Base-by-base conservation (phyloP, 2,329 filamentous ascomycete genomes). In the Beauveria scarabaeidicola region DNA sequence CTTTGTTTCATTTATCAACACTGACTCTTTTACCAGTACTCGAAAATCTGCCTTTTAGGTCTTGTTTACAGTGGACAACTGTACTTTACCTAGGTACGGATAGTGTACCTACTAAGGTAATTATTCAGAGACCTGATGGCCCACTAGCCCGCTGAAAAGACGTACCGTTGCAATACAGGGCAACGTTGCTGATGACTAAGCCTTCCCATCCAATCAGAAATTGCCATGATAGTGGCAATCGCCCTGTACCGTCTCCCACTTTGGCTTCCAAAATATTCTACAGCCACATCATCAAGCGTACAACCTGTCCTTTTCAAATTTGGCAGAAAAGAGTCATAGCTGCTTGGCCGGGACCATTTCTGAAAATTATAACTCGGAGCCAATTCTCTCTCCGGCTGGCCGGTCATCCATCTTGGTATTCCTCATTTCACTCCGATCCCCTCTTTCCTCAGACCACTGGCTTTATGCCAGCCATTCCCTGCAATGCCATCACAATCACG, bases 291-390 rank as follows among this genome's bases (percentile, higher is more conserved):
- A 50, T 21, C 52, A 29, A 59, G 19, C 15, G 17, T 53, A 59
- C 58, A 59, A 43, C 43, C 43, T 60, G 58, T 60, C 58, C 58
- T 60, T 41, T 60, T n/a, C n/a, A n/a, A n/a, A n/a, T n/a, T n/a
- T 51, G 29, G n/a, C 27, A 13, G 21, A 40, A 48, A 50, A 43
- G 58, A 55, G 51, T 60, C 58, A 60, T 36, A 60, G 17, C 7
- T 46, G 6, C 11, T 46, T 10, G 15, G 25, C 29, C 15, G 44
- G 21, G 13, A 27, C 13, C 17, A 19, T 11, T 29, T 41, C 7
- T 6, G 9, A 47, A 5, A 32, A 32, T n/a, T 58, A 58, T 43
- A 58, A 51, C 5, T 11, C 10, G 5, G 36, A 21, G 9, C 2
- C 4, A 5, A 17, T 23, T 29, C 5, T 48, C 54, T 48, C 51